phyloP scores from a whole-genome alignment of 805 yeast genomes.

The Yarrowia divulgata region DNA sequence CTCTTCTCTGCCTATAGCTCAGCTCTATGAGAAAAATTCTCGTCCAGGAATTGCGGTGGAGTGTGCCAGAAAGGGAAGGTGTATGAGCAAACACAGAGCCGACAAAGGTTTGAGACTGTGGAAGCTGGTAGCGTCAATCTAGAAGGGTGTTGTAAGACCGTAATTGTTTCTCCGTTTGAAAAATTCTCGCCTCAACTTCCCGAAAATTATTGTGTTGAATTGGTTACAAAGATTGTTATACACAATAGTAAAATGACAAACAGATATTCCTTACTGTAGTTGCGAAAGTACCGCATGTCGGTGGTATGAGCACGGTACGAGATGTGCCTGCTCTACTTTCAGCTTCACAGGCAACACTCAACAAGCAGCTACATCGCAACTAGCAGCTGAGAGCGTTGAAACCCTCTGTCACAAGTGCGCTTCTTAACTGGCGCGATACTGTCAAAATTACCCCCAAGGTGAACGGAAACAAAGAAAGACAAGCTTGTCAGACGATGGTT shows the following conservation, averaged over 20 bases:
- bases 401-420: background rate
- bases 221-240: too few relatives aligned
- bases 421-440: background rate
- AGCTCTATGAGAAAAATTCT: background rate
- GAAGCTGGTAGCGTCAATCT: background rate
- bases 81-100: background rate
- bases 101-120: background rate
- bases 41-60: background rate
- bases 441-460: conserved; percentile 1
- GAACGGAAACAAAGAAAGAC: background rate
- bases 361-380: too few relatives aligned
- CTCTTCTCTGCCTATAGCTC: background rate
- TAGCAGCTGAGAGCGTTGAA: too few relatives aligned
- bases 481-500: conserved; percentile 2
- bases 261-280: too few relatives aligned
- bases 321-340: too few relatives aligned
- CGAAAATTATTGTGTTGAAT: background rate
- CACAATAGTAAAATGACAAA: too few relatives aligned
- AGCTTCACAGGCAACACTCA: too few relatives aligned
- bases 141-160: background rate
- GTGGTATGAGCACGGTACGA: too few relatives aligned
- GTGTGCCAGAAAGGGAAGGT: conserved; percentile 1
- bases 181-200: background rate
- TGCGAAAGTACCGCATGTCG: too few relatives aligned
- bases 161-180: conserved; percentile 6